Conservation (phyloP, 2,329 filamentous ascomycete species). For the Paracamarosporium sp. region DNA sequence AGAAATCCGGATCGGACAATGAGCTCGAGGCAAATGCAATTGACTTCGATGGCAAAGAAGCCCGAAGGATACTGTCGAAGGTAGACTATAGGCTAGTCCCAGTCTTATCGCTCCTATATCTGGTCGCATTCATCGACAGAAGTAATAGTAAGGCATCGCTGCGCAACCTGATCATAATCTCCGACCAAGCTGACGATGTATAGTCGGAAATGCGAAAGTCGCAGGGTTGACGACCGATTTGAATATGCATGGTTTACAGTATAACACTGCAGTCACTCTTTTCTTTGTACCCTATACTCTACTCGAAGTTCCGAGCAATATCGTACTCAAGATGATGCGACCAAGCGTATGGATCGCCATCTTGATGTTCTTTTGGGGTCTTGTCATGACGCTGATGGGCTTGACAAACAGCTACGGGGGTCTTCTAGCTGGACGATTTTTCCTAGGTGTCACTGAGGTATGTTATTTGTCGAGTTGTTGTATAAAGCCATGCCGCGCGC, state of each 20-base stretch:
- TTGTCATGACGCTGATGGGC: conserved; percentile 51
- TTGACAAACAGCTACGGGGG: conserved; percentile 56
- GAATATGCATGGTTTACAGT: conserved; percentile 44
- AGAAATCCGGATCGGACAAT: conserved; percentile 28
- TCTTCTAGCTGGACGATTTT: conserved; percentile 56
- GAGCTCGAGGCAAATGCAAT: conserved; percentile 34
- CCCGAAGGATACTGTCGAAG: conserved; percentile 39
- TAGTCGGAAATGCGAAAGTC: conserved; percentile 51
- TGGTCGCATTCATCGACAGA: conserved; percentile 43
- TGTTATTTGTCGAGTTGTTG: neutral
- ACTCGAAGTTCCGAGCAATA: conserved; percentile 48
- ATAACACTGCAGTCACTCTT: conserved; percentile 49
- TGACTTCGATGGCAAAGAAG: conserved; percentile 34
- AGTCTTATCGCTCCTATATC: conserved; percentile 40
- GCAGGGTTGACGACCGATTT: conserved; percentile 49
- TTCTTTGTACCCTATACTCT: conserved; percentile 51
- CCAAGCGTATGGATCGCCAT: conserved; percentile 50
- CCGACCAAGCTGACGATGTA: neutral
- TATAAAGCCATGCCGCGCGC: neutral
- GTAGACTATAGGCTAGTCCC: conserved; percentile 42
- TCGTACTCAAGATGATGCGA: conserved; percentile 51
- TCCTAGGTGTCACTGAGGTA: conserved; percentile 48
- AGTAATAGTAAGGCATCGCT: conserved; percentile 31
- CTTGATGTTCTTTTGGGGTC: conserved; percentile 50
- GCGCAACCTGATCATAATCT: neutral